Conservation (phyloP, 140 eudicot genomes). For the Stevia rebaudiana region DNA sequence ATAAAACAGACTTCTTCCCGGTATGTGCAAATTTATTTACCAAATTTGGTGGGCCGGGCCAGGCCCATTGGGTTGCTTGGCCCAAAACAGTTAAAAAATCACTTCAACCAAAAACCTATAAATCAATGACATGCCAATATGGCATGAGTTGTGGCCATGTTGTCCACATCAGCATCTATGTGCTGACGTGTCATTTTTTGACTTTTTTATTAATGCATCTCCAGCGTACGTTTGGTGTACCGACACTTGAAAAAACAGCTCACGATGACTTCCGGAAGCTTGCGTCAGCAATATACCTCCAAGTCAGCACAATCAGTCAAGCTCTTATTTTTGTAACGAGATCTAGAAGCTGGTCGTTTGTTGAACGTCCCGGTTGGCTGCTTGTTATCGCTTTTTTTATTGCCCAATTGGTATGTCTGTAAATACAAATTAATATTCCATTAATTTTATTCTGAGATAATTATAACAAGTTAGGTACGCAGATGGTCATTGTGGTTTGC, state of each 20-base stretch:
- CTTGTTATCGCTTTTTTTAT: constrained; percentile 69
- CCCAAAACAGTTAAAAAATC: not conserved
- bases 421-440: not conserved
- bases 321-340: constrained; percentile 95
- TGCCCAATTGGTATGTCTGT: constrained; percentile 76
- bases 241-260: constrained; percentile 87
- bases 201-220: not conserved
- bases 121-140: not conserved
- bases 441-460: not conserved
- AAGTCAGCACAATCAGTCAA: constrained; percentile 99
- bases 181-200: not conserved
- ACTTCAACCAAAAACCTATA: not conserved
- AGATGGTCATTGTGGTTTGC: too few species aligned
- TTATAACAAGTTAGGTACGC: not conserved
- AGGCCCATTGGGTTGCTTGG: not conserved
- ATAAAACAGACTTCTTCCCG: constrained; percentile 91
- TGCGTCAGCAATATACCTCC: constrained; percentile 96
- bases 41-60: not conserved
- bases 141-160: not conserved
- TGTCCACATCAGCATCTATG: not conserved
- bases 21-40: constrained; percentile 28
- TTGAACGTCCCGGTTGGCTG: constrained; percentile 90
- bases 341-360: constrained; percentile 94
- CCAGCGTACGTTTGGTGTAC: constrained; percentile 77
- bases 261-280: constrained; percentile 84